Base-by-base conservation (phyloP, 1,284 basidiomycete genomes). In the Dichomitus squalens region DNA sequence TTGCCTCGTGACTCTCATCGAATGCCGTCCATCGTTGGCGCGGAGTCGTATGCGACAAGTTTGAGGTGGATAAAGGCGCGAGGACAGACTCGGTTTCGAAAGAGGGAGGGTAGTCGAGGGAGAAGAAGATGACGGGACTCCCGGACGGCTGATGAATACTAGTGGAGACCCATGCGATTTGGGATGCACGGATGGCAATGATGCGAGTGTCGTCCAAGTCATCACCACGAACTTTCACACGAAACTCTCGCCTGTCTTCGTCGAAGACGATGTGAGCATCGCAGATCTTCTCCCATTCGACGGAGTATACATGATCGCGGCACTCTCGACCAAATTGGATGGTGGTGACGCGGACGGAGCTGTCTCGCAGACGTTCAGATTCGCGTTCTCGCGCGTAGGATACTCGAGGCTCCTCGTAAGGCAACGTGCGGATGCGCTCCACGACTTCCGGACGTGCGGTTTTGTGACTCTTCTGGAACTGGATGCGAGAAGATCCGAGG, bases 321-420 rank as follows among this genome's bases (percentile, higher is more conserved):
- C 81, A 85, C 56, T 77, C 73, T 80, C 82, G 84, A 8, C 84
- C 82, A 61, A 86, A 75, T 54, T 77, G 75, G 34, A 88, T 64
- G 3, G 72, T 65, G 4, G 55, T 59, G 44, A 84, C 58, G 1
- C 55, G 53, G 9, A 80, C 68, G 8, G 51, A 35, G 18, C 68
- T 63, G 4, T 61, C 53, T 23, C 67, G 61, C 7, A 82, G 68
- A 12, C 72, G 58, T 3, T 56, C 39, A 4, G 67, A 60, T 6
- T 68, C 69, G 14, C 60, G 61, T 36, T 68, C 65, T 21, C 57
- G 59, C 12, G 61, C 65, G 47, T 76, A 68, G 5, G 71, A 60
- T 7, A 68, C 65, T 29, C 59, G 58, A 3, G 82, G 83, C 61
- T 83, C 75, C 14, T 76, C 62, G 64, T 80, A 86, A 0, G 83